Evolutionary conservation across 192 early-diverging fungal species (phyloP).

Genomic region (Funneliformis mosseae): DNA sequence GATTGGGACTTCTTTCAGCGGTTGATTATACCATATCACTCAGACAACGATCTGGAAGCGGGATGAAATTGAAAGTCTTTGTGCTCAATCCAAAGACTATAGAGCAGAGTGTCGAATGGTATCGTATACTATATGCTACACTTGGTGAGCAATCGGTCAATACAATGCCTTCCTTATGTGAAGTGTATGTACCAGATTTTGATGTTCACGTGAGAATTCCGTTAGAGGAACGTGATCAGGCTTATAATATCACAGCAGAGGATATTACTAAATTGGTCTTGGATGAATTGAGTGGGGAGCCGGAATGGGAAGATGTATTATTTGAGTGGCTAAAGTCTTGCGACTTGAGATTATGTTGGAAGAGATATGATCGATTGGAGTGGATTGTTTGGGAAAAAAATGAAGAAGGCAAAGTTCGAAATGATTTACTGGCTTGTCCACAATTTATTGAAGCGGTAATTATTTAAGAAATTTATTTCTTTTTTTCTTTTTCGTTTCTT

Average conservation of each 20-base stretch:
- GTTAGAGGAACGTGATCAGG: conserved; percentile 33
- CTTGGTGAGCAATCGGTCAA: conserved; percentile 25
- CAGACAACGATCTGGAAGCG: conserved; percentile 27
- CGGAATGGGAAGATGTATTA: conserved; percentile 45
- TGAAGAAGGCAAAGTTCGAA: conserved; percentile 38
- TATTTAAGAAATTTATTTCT: not conserved
- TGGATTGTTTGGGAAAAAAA: conserved; percentile 43
- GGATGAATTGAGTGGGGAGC: conserved; percentile 36
- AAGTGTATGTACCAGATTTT: conserved; percentile 44
- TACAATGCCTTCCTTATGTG: conserved; percentile 37
- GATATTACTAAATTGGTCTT: conserved; percentile 32
- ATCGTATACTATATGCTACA: conserved; percentile 38
- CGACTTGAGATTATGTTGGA: conserved; percentile 47
- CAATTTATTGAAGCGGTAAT: conserved; percentile 47
- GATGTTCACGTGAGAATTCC: conserved; percentile 46
- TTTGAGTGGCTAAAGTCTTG: conserved; percentile 37
- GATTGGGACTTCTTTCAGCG: conserved; percentile 37
- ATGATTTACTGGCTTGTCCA: conserved; percentile 39
- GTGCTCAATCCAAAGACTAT: conserved; percentile 38
- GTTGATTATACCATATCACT: conserved; percentile 43
- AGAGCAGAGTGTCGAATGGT: conserved; percentile 41
- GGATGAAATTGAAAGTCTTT: conserved; percentile 36
- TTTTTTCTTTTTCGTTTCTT: not conserved
- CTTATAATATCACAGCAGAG: conserved; percentile 30
- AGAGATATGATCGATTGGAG: conserved; percentile 47